A percentile compares a stretch with the other conserved stretches of the same genome.
Evolutionary conservation across 805 yeast species (phyloP).

Genomic region (Danielozyma ontarioensis): DNA sequence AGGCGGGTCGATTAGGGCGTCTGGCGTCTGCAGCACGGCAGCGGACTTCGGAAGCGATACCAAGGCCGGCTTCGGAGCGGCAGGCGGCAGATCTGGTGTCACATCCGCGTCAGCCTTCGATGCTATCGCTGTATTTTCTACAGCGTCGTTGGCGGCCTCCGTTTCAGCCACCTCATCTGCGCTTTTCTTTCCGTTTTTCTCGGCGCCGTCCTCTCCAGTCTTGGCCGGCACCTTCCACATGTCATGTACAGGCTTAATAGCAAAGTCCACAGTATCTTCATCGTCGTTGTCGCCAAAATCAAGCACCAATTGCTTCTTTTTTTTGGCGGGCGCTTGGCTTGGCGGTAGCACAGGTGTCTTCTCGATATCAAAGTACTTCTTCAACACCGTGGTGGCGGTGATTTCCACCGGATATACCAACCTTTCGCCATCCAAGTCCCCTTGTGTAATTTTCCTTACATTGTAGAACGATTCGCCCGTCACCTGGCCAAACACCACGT

Average conservation of each 20-base stretch:
- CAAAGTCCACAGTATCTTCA: neutral
- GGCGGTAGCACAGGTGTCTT: neutral
- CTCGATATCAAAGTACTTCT: slow-evolving; percentile 39
- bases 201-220: slow-evolving; percentile 23
- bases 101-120: too few relatives aligned
- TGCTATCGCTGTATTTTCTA: too few relatives aligned
- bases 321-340: too few relatives aligned
- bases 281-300: neutral
- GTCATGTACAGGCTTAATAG: neutral
- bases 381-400: slow-evolving; percentile 33
- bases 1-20: neutral
- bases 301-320: neutral
- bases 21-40: neutral
- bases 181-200: slow-evolving; percentile 6
- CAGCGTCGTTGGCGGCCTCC: too few relatives aligned
- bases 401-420: slow-evolving; percentile 53
- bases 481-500: slow-evolving; percentile 49
- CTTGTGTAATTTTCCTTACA: slow-evolving; percentile 43
- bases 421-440: slow-evolving; percentile 38
- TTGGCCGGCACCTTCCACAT: neutral
- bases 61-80: too few relatives aligned
- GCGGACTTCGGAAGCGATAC: too few relatives aligned
- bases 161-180: slow-evolving; percentile 9
- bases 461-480: slow-evolving; percentile 53
- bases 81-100: too few relatives aligned